phyloP scores from a whole-genome alignment of 108 stramenopile species.

The Conticribra guillardii region DNA sequence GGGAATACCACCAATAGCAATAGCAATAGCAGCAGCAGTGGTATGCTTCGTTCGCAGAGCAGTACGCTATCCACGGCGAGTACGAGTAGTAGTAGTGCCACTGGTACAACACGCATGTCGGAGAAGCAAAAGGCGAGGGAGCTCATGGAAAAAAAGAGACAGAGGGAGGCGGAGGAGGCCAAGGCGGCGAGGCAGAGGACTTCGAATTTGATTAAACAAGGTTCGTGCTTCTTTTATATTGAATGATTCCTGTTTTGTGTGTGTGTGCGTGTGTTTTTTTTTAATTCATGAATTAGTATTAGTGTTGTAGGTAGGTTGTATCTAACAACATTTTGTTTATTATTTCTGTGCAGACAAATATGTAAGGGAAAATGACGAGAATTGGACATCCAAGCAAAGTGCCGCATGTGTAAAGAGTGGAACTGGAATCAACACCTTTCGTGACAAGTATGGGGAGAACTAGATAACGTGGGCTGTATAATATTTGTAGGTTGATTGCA shows the following conservation, averaged over 20 bases:
- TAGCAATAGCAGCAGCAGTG: no score
- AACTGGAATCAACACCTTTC: slow-evolving; percentile 63
- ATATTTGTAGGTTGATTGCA: no score
- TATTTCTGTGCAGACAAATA: slow-evolving; percentile 52
- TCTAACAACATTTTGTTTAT: background rate
- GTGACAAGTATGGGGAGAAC: slow-evolving; percentile 74
- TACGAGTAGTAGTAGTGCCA: background rate
- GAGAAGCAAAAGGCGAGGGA: slow-evolving; percentile 79
- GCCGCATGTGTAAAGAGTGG: slow-evolving; percentile 79
- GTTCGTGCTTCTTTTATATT: slow-evolving; percentile 2
- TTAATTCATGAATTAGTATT: no score
- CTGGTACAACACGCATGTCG: slow-evolving; percentile 50
- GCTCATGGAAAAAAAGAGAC: slow-evolving; percentile 60
- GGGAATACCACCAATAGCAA: no score
- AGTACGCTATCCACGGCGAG: slow-evolving; percentile 6
- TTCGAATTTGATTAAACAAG: slow-evolving; percentile 41
- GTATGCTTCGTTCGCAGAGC: background rate
- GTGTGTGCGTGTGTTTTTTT: no score
- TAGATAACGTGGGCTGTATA: slow-evolving; percentile 5
- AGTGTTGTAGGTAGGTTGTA: no score
- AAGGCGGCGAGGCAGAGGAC: slow-evolving; percentile 53
- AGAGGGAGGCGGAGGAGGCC: slow-evolving; percentile 52
- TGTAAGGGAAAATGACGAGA: slow-evolving; percentile 69
- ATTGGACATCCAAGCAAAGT: slow-evolving; percentile 64
- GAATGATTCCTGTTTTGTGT: background rate